Conservation (phyloP, 371 early-diverging fungal genomes). For the Apophysomyces elegans region DNA sequence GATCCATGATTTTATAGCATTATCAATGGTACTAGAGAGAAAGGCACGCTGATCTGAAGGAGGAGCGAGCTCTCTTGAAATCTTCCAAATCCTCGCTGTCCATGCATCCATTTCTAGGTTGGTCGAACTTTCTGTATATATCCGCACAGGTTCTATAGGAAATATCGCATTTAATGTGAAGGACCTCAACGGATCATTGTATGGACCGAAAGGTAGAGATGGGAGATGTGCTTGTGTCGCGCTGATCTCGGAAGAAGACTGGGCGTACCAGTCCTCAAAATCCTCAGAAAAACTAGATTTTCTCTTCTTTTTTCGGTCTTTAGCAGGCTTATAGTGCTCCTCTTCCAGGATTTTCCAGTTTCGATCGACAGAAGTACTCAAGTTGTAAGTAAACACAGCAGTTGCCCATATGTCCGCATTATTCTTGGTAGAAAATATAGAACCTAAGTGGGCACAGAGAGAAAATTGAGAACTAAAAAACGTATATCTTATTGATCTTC, state of each 20-base stretch:
- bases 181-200: slow-evolving; percentile 71
- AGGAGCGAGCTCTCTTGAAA: slow-evolving; percentile 61
- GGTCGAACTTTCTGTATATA: slow-evolving; percentile 53
- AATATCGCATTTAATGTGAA: slow-evolving; percentile 67
- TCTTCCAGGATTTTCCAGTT: slow-evolving; percentile 58
- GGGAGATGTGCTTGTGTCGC: slow-evolving; percentile 21
- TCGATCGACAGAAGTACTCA: slow-evolving; percentile 62
- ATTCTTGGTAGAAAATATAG: background rate
- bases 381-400: slow-evolving; percentile 57
- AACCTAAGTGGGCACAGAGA: background rate
- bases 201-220: slow-evolving; percentile 68
- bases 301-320: slow-evolving; percentile 13
- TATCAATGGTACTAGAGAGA: slow-evolving; percentile 62
- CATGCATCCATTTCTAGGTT: slow-evolving; percentile 64
- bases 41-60: slow-evolving; percentile 59
- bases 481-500: background rate
- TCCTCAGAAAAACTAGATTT: slow-evolving; percentile 29
- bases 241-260: background rate
- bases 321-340: background rate
- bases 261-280: slow-evolving; percentile 30
- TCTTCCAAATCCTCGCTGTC: slow-evolving; percentile 64
- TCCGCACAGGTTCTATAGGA: slow-evolving; percentile 55
- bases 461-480: background rate
- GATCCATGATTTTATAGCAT: slow-evolving; percentile 64
- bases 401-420: slow-evolving; percentile 39